Evolutionary conservation across 1,284 basidiomycete genomes (phyloP), one percentile per base, ranked within the genome.

Genomic region (Cryptococcus maquisensis): DNA sequence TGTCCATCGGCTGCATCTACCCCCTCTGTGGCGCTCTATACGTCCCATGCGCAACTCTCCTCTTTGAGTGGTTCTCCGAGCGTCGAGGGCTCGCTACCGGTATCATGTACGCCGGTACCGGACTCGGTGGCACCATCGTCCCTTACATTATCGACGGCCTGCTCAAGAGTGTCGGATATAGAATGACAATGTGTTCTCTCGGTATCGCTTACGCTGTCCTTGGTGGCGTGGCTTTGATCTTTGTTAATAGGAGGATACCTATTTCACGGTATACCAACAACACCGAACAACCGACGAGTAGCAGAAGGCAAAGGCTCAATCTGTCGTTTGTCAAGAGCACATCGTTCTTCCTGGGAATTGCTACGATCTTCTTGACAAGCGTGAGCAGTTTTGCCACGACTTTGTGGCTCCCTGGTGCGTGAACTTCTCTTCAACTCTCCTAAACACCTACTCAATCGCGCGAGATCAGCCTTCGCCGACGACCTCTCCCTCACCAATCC

Each of bases 41-140:
- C 56, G 57, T 77, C 23, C 74, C 75, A 1, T 71, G 72, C 47
- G 72, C 71, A 1, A 72, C 69, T 3, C 55, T 74, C 18, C 49
- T 76, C 16, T 75, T 73, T 58, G 69, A 74, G 44, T 76, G 74
- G 74, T 77, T 74, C 60, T 59, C 65, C 28, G 60, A 50, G 3
- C 59, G 64, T 24, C 62, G 74, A 44, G 76, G 76, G 16, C 53
- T 76, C 4, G 76, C 75, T 2, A 61, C 65, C 1, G 74, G 72
- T 0, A 69, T 75, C 53, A 67, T 75, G 65, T 75, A 69, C 56
- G 64, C 68, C 12, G 73, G 75, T 9, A 72, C 72, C 0, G 75
- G 75, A 5, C 52, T 66, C 2, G 72, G 74, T 16, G 76, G 75
- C 16, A 65, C 68, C 8, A 61, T 73, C 47, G 74, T 72, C 56